Evolutionary conservation across 139 green algal genomes (phyloP).

Genomic region (Ettlia oleoabundans): DNA sequence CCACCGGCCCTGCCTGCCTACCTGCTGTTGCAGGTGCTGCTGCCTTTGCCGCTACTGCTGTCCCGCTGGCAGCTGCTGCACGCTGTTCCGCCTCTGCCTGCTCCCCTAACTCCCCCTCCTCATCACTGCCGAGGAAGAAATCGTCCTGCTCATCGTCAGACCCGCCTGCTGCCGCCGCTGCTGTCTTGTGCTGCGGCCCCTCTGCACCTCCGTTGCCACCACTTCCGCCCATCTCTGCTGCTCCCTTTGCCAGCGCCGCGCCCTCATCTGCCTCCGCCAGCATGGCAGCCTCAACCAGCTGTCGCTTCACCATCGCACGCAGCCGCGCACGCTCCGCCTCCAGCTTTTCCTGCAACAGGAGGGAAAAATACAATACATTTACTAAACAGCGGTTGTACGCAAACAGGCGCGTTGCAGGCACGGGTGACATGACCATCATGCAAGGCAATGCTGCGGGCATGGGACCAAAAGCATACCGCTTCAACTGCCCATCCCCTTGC

Average conservation of each 20-base stretch:
- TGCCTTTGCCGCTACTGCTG: constrained; percentile 7
- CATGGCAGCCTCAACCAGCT: constrained; percentile 60
- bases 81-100: neutral
- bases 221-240: no score
- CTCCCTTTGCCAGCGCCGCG: neutral
- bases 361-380: no score
- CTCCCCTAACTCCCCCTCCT: constrained; percentile 28
- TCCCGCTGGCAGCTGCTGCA: neutral
- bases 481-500: no score
- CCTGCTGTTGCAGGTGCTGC: constrained; percentile 10
- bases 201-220: no score
- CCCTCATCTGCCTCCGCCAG: constrained; percentile 84
- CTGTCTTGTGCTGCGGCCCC: no score
- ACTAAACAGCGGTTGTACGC: no score
- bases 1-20: neutral
- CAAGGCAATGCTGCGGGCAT: no score
- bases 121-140: constrained; percentile 49
- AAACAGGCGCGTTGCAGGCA: no score
- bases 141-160: constrained; percentile 44
- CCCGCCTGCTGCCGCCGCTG: neutral
- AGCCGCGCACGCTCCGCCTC: constrained; percentile 65
- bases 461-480: no score
- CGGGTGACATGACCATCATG: no score
- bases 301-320: constrained; percentile 49
- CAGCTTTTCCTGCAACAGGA: constrained; percentile 33